phyloP scores from a whole-genome alignment of 805 yeast genomes.

The Ogataea trehaloabstinens region DNA sequence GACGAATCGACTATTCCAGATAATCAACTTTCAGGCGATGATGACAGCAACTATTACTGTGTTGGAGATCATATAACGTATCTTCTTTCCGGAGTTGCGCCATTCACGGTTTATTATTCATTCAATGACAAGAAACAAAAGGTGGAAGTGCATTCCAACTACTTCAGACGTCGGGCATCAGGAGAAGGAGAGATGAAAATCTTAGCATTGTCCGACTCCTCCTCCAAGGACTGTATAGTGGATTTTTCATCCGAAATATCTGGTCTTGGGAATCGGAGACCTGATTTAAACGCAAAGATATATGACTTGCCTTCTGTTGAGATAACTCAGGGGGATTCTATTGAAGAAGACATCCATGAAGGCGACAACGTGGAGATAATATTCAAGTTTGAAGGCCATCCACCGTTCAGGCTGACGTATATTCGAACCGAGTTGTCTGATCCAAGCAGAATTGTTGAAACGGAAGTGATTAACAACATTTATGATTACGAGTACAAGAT shows the following conservation, averaged over 20 bases:
- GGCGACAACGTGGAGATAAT: slow-evolving; percentile 91
- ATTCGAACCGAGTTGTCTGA: slow-evolving; percentile 54
- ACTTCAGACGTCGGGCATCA: slow-evolving; percentile 69
- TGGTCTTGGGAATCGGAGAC: slow-evolving; percentile 24
- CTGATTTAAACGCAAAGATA: slow-evolving; percentile 33
- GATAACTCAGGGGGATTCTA: slow-evolving; percentile 72
- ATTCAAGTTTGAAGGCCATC: slow-evolving; percentile 80
- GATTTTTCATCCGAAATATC: slow-evolving; percentile 43
- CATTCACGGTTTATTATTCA: slow-evolving; percentile 70
- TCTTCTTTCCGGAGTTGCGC: slow-evolving; percentile 73
- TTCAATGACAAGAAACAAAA: slow-evolving; percentile 63
- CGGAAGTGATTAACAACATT: slow-evolving; percentile 66
- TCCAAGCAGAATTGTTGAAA: slow-evolving; percentile 41
- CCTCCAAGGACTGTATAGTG: slow-evolving; percentile 68
- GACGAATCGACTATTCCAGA: slow-evolving; percentile 34
- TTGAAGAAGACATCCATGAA: slow-evolving; percentile 82
- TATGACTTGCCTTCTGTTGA: slow-evolving; percentile 71
- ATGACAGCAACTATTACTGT: slow-evolving; percentile 54
- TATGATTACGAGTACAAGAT: slow-evolving; percentile 66
- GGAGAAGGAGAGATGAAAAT: slow-evolving; percentile 76
- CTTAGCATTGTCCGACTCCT: slow-evolving; percentile 67
- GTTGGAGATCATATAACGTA: slow-evolving; percentile 89
- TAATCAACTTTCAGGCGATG: slow-evolving; percentile 10
- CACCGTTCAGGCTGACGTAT: slow-evolving; percentile 87
- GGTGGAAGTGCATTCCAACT: slow-evolving; percentile 41